Base-by-base conservation (phyloP, 1,284 basidiomycete species). In the Ganoderma boninense region DNA sequence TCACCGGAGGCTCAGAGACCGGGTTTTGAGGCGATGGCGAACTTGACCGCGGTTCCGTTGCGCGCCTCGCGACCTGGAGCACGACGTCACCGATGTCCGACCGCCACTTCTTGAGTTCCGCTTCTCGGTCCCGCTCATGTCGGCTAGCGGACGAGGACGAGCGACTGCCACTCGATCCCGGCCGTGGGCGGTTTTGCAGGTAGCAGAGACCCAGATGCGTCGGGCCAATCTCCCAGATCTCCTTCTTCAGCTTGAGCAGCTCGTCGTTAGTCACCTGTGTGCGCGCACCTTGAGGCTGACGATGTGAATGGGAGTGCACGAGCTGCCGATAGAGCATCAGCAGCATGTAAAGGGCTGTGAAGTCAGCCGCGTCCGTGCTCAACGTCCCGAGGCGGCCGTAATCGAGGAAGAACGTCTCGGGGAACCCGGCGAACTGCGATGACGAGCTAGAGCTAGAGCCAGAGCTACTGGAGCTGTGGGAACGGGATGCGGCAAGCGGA, bases 371-470 rank as follows among this genome's bases (percentile, higher is more conserved):
- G 71, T 97, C 95, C 66, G 88, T 85, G 76, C 89, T 88, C 73
- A 95, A 88, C 46, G 88, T 86, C 64, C 87, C 84, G 42, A 98
- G 84, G 35, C 96, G 90, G 60, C 89, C 84, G 66, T 89, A 89
- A 83, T 97, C 96, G 74, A 97, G 91, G 80, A 94, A 93, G 43
- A 95, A 86, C 4, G 94, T 95, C 84, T 97, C 96, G 26, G 96
- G 95, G 79, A 90, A 89, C 66, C 81, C 82, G 64, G 85, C 80
- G 76, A 78, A 72, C 65, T 69, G 62, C 64, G 66, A 26, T 8
- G 44, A 61, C 29, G 67, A 57, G 65, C 79, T 71, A 49, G 78
- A 72, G 62, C 82, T 75, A 49, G 78, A 72, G 61, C 82, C 74
- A 80, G 80, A 67, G 67, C 71, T 79, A 66, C 66, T 77, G 66